Evolutionary conservation across 768 basidiomycete genomes (phyloP), one percentile per base, ranked within the genome.

Genomic region (Saitozyma podzolica): DNA sequence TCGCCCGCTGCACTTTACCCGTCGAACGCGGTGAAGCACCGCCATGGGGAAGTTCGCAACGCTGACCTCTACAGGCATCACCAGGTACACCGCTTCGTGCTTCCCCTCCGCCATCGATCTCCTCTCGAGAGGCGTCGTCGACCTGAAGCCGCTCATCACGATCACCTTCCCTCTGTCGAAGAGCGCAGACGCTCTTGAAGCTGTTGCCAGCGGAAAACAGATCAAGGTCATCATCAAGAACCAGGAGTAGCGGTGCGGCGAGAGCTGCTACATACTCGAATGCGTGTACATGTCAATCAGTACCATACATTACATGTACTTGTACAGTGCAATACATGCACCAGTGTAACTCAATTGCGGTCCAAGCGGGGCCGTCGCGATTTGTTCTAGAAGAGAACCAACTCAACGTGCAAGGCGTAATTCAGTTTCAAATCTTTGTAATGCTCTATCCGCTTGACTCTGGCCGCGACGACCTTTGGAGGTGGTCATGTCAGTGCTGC

Each of bases 161-260:
- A 58, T 52, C 47, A 67, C 61, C 11, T 72, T 63, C 66, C 70
- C 73, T 6, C 48, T 74, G 13, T 62, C 70, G n/a, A 48, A 64
- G 50, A 50, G 65, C 39, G 58, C 54, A 14, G 70, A 74, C 16
- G 73, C 73, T 2, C 66, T 74, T 41, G 70, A 74, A 49, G 73
- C 73, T 47, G 73, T 74, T 14, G 63, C 56, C 40, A 60, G 64
- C 13, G 68, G 73, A 3, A 67, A 67, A 14, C 60, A 74, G 40
- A 66, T 74, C 61, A 74, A 74, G 63, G 70, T 74, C 20, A 64
- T 74, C 48, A 59, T 74, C 42, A 67, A 68, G 62, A 74, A 74
- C 54, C 73, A 74, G 57, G 73, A 74, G 58, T 29, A 29, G 29
- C 29, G 29, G 29, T 29, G 29, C 29, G 29, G 29, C 29, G 29